Conservation (phyloP, 108 stramenopile species). For the Cyclotella choctawhatcheeana region DNA sequence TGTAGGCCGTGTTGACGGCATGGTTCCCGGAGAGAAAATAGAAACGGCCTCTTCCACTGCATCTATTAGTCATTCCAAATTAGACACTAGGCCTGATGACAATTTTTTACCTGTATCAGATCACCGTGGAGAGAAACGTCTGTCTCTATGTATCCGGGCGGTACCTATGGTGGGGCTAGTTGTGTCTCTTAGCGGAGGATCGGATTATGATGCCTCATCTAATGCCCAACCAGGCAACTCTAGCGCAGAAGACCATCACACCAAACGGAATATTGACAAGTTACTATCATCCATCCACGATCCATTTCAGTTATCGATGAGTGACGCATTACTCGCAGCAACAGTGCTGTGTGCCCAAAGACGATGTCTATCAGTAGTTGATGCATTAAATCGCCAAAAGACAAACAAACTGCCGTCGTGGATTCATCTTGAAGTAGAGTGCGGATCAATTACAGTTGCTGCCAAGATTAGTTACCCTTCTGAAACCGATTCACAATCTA, state of each 20-base stretch:
- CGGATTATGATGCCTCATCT: conserved; percentile 19
- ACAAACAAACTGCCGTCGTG: conserved; percentile 67
- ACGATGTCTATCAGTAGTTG: conserved; percentile 74
- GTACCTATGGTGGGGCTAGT: conserved; percentile 68
- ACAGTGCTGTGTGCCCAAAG: conserved; percentile 82
- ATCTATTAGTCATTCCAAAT: conserved; percentile 5
- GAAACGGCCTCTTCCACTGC: conserved; percentile 27
- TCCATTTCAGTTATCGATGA: conserved; percentile 84
- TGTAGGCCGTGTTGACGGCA: neutral
- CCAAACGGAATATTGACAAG: conserved; percentile 60
- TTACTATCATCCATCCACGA: conserved; percentile 78
- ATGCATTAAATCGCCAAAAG: conserved; percentile 52
- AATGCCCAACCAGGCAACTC: neutral
- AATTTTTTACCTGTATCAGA: conserved; percentile 45
- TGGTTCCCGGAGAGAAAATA: conserved; percentile 15
- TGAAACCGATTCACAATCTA: conserved; percentile 4
- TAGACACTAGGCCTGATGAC: conserved; percentile 23
- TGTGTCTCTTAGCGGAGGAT: conserved; percentile 81
- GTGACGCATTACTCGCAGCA: conserved; percentile 85
- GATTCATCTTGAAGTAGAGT: conserved; percentile 74
- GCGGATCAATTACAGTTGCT: conserved; percentile 78
- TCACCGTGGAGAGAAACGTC: conserved; percentile 51
- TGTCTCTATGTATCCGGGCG: conserved; percentile 78
- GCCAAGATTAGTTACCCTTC: conserved; percentile 68
- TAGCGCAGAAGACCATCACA: conserved; percentile 45